phyloP scores from a whole-genome alignment of 495 filamentous ascomycete species.

The Neurospora sp. region DNA sequence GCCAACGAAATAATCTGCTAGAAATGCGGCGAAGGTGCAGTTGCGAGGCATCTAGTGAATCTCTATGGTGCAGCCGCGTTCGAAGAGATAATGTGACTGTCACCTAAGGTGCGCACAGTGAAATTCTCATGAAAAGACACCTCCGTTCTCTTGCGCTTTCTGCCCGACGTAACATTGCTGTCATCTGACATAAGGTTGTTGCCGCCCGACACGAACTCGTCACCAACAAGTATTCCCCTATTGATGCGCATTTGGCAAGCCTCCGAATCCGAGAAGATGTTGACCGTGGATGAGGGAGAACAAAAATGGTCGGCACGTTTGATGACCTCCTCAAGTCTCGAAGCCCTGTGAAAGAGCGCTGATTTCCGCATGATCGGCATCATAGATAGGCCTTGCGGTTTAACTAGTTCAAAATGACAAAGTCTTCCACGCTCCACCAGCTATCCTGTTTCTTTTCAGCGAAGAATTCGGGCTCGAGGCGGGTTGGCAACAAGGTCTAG shows the following conservation, averaged over 20 bases:
- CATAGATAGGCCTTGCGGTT: background rate
- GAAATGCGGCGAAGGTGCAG: background rate
- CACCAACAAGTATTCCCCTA: background rate
- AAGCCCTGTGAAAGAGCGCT: background rate
- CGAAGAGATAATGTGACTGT: background rate
- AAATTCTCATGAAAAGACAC: background rate
- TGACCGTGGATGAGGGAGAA: background rate
- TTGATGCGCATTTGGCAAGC: background rate
- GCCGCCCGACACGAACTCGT: background rate
- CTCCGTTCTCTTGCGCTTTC: background rate
- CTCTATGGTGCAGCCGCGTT: background rate
- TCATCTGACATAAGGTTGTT: background rate
- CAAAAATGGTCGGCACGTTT: background rate
- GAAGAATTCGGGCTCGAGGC: no score
- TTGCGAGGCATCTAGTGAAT: background rate
- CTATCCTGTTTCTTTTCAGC: background rate
- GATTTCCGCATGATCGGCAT: background rate
- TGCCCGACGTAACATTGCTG: background rate
- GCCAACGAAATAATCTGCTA: background rate
- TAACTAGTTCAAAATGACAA: background rate
- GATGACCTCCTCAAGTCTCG: background rate
- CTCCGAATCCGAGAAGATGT: background rate
- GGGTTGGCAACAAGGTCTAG: background rate
- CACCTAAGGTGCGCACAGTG: no score
- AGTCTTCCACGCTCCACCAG: background rate